Evolutionary conservation across 1,139 yeast species (phyloP), one percentile per base, ranked within the genome.

Genomic region (Yamadazyma blattariae): DNA sequence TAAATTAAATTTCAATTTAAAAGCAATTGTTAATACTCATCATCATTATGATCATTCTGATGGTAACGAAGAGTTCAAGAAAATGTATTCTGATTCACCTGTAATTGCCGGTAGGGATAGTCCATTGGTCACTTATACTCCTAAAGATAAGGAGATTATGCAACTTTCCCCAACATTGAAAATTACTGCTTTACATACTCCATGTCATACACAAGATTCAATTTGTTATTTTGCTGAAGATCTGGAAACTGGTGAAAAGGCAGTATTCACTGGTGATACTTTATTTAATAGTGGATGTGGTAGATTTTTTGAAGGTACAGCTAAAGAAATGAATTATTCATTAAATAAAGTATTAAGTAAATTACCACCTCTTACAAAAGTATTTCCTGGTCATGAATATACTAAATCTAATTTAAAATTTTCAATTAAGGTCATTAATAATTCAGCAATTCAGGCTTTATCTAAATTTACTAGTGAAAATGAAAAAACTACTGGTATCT

Each of bases 131-230:
- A 61, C 79, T 0, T 67, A 71, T 41, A 79, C 87, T 1, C 96
- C 96, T 1, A 61, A 72, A 0, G 80, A 86, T 54, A 59, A 70
- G 21, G 87, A 81, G 47, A 69, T 67, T n/a, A 59, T 81, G 36
- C 66, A 72, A 36, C 59, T 84, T 46, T 97, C 97, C 2, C 67
- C 70, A 33, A 56, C 70, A 42, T 59, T 88, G 36, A 64, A 73
- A n/a, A 75, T 92, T 34, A 79, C 82, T 4, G 95, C 97, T 1
- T 67, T 92, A 33, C 92, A 92, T 59, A 92, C 99, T 1, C 98
- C 99, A 1, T 92, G 99, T 55, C 99, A 92, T 56, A 92, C 99
- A 0, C 95, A 85, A 57, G 98, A 94, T 57, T 86, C 95, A 5
- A 85, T 92, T 39, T 90, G 97, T 56, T 92, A 88, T 61, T 85